A percentile compares a stretch with the other conserved stretches of the same genome.
Conservation (phyloP, 805 yeast genomes). For the Phaffomyces opuntiae region DNA sequence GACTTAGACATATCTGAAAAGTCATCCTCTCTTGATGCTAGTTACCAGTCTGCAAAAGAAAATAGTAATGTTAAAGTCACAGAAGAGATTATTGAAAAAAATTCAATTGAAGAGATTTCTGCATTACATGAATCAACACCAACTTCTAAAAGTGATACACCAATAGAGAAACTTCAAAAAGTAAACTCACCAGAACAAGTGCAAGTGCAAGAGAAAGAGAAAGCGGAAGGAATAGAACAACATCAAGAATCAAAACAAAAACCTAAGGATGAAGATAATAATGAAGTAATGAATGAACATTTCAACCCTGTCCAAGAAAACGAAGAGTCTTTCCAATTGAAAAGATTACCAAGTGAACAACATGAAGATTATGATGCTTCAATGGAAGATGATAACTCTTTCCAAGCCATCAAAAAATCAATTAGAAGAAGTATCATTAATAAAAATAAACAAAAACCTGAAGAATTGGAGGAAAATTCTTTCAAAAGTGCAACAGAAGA, state of each 20-base stretch:
- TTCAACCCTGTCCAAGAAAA: too few species aligned
- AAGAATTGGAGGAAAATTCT: constrained; percentile 13
- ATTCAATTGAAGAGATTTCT: not conserved
- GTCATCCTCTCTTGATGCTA: not conserved
- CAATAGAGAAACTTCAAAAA: too few species aligned
- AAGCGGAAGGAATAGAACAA: not conserved
- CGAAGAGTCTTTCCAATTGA: not conserved
- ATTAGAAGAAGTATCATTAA: constrained; percentile 39
- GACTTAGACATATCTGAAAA: not conserved
- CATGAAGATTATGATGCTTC: constrained; percentile 13
- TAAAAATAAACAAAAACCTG: constrained; percentile 15
- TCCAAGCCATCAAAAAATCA: constrained; percentile 40
- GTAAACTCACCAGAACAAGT: too few species aligned
- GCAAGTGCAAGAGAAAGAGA: too few species aligned
- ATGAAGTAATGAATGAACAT: not conserved
- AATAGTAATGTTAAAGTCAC: not conserved
- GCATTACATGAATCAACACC: not conserved
- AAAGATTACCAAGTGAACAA: not conserved
- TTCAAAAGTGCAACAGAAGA: constrained; percentile 19
- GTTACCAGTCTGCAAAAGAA: not conserved
- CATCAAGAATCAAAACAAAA: not conserved
- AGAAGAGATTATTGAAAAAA: not conserved
- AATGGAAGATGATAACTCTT: constrained; percentile 31
- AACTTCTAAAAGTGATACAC: too few species aligned
- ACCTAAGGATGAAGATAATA: not conserved